phyloP scores from a whole-genome alignment of 2,329 filamentous ascomycete species.

The Alternaria sp. region DNA sequence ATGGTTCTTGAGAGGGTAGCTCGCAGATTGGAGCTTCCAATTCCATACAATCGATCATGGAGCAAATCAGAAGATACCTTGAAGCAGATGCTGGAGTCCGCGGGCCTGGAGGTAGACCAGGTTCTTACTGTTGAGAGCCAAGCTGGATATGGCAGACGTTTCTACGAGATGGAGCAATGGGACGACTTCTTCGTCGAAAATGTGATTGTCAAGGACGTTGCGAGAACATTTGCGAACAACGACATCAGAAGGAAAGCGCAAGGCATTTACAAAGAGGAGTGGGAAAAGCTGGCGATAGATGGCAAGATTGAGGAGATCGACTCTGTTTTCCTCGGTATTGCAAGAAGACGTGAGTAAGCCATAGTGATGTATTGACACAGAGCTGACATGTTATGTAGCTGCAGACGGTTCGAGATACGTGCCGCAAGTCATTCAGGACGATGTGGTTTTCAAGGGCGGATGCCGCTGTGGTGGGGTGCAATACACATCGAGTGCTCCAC shows the following conservation, averaged over 20 bases:
- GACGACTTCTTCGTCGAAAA: slow-evolving; percentile 50
- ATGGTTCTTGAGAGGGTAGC: slow-evolving; percentile 51
- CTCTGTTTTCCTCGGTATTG: slow-evolving; percentile 50
- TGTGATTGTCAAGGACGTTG: slow-evolving; percentile 36
- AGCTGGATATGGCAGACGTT: slow-evolving; percentile 40
- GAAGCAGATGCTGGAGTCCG: slow-evolving; percentile 40
- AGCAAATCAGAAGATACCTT: slow-evolving; percentile 46
- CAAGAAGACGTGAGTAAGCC: slow-evolving; percentile 39
- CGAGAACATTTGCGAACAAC: slow-evolving; percentile 38
- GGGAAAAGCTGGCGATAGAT: slow-evolving; percentile 48
- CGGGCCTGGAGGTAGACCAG: slow-evolving; percentile 48
- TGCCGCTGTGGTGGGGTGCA: slow-evolving; percentile 56
- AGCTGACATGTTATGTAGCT: slow-evolving; percentile 26
- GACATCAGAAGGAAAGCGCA: slow-evolving; percentile 46
- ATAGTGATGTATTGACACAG: not conserved
- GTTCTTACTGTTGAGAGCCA: slow-evolving; percentile 45
- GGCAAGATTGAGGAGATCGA: slow-evolving; percentile 52
- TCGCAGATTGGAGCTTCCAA: slow-evolving; percentile 38
- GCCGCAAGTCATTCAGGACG: slow-evolving; percentile 13
- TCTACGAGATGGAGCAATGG: slow-evolving; percentile 40
- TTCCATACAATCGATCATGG: slow-evolving; percentile 51
- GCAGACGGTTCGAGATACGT: slow-evolving; percentile 35
- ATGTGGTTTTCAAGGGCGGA: slow-evolving; percentile 49
- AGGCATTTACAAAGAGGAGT: slow-evolving; percentile 48
- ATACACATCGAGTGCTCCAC: slow-evolving; percentile 51